These are phyloP conservation scores for Ulota crispa DNA, from an alignment of 225 moss, liverwort and hornwort genomes.

Conservation along the genomic window DNA sequence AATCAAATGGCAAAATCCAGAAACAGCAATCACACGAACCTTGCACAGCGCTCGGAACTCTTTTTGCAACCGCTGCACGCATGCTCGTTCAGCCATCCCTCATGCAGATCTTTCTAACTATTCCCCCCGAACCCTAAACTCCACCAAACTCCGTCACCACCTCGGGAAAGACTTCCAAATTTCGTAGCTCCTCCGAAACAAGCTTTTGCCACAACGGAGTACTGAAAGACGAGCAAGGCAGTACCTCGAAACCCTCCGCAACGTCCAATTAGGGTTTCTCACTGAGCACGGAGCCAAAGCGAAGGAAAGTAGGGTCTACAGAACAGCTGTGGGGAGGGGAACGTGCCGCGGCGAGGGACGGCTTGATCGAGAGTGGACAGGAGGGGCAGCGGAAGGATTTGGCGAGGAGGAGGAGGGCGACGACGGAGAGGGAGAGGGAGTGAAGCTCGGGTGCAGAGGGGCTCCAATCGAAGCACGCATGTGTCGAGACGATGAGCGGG, in stretches of 20 bases:
- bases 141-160: slow-evolving; percentile 16
- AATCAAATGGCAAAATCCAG: background rate
- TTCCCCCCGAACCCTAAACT: slow-evolving; percentile 38
- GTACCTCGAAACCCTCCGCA: background rate
- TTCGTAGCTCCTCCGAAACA: background rate
- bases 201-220: background rate
- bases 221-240: background rate
- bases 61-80: slow-evolving; percentile 95
- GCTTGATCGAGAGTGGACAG: background rate
- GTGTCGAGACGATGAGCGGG: background rate
- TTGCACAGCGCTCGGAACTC: slow-evolving; percentile 94
- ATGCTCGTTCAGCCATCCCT: slow-evolving; percentile 92
- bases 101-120: slow-evolving; percentile 52
- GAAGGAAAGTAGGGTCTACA: background rate
- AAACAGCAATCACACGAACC: slow-evolving; percentile 38
- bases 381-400: no score
- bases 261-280: slow-evolving; percentile 32
- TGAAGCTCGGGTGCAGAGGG: background rate
- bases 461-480: background rate
- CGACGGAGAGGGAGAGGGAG: background rate
- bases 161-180: background rate
- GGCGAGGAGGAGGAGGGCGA: background rate
- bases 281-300: slow-evolving; percentile 13
- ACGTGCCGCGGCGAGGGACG: background rate
- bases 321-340: slow-evolving; percentile 16